These are phyloP conservation scores for Scheffersomyces parashehatae DNA, from an alignment of 1,139 yeast species.

Conservation along the genomic window DNA sequence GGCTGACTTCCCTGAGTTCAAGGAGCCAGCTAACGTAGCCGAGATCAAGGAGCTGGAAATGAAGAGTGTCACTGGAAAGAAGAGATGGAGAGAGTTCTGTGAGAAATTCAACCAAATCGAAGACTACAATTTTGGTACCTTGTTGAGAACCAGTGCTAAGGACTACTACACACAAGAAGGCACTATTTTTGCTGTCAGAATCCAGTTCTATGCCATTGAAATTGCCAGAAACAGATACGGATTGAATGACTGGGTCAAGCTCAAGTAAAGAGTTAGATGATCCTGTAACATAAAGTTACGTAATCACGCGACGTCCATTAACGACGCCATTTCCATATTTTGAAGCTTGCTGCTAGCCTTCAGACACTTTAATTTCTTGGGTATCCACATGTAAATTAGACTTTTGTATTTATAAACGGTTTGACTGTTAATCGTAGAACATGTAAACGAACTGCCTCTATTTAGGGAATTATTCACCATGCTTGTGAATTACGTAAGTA, in stretches of 20 bases:
- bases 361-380: too few species aligned
- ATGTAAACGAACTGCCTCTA: too few species aligned
- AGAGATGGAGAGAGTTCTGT: slow-evolving; percentile 88
- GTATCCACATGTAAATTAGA: too few species aligned
- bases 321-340: too few species aligned
- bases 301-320: too few species aligned
- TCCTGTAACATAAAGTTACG: too few species aligned
- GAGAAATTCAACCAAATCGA: slow-evolving; percentile 80
- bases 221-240: slow-evolving; percentile 90
- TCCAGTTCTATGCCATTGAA: slow-evolving; percentile 94
- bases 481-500: too few species aligned
- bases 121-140: slow-evolving; percentile 94
- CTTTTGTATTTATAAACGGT: too few species aligned
- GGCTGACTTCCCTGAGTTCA: slow-evolving; percentile 83
- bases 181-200: slow-evolving; percentile 87
- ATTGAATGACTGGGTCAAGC: slow-evolving; percentile 82
- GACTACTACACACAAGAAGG: slow-evolving; percentile 82
- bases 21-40: slow-evolving; percentile 55
- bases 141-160: slow-evolving; percentile 68
- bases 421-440: too few species aligned
- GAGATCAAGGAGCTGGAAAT: slow-evolving; percentile 73
- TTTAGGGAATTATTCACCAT: too few species aligned
- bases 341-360: too few species aligned
- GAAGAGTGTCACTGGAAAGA: slow-evolving; percentile 80
- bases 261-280: not conserved